Conservation (phyloP, 805 yeast species). For the Kluyveromyces lactis region DNA sequence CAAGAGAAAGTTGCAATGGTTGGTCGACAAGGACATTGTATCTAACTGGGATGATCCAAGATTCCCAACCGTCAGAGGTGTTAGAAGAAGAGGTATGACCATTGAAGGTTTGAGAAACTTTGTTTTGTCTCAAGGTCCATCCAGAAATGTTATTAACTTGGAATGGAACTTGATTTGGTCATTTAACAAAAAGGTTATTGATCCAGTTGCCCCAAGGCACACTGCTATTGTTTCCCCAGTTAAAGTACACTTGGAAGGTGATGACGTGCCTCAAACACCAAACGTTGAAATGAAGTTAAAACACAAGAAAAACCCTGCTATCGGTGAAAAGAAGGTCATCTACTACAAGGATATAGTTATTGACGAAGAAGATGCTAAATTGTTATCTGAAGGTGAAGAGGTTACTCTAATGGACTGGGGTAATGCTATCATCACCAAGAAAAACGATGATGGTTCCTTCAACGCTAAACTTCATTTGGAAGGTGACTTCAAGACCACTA, state of each 20-base stretch:
- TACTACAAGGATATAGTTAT: constrained; percentile 56
- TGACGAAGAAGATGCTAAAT: constrained; percentile 79
- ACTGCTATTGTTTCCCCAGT: constrained; percentile 78
- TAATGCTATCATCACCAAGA: constrained; percentile 70
- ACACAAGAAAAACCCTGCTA: constrained; percentile 90
- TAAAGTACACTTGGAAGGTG: constrained; percentile 46
- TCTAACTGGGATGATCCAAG: constrained; percentile 98
- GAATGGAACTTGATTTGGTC: constrained; percentile 99
- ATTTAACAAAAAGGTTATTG: constrained; percentile 91
- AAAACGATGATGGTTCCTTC: constrained; percentile 57
- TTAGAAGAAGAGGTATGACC: constrained; percentile 99
- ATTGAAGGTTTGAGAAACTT: constrained; percentile 95
- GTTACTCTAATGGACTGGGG: constrained; percentile 99
- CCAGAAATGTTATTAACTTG: constrained; percentile 89
- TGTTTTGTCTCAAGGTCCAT: constrained; percentile 94
- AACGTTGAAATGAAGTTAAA: constrained; percentile 70
- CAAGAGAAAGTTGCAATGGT: constrained; percentile 98
- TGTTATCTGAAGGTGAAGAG: constrained; percentile 79
- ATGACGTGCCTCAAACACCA: constrained; percentile 58
- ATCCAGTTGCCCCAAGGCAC: constrained; percentile 94
- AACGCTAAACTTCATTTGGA: constrained; percentile 79
- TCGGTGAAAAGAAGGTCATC: constrained; percentile 76
- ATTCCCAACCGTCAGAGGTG: constrained; percentile 99
- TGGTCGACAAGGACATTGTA: constrained; percentile 86
- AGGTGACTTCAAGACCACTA: constrained; percentile 96